Evolutionary conservation across 83 land plant genomes (phyloP).

Genomic region (Diphasiastrum complanatum): DNA sequence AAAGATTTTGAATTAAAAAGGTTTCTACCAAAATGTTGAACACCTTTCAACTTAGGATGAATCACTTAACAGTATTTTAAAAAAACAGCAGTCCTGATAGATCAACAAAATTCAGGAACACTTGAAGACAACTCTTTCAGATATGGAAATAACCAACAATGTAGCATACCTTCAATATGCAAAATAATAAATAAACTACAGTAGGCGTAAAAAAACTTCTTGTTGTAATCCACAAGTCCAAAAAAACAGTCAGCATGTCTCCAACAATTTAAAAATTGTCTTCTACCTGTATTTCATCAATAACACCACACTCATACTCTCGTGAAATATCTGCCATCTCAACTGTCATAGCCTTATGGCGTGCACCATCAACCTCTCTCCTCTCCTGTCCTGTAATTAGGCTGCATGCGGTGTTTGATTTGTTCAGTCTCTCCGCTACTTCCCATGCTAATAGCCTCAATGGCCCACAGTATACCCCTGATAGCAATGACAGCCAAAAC

Average conservation of each 20-base stretch:
- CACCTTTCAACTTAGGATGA: too few relatives aligned
- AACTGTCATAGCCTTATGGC: slow-evolving; percentile 72
- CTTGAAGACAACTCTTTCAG: too few relatives aligned
- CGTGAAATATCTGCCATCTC: slow-evolving; percentile 81
- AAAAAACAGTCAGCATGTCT: too few relatives aligned
- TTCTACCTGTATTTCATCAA: slow-evolving; percentile 79
- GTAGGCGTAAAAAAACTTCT: too few relatives aligned
- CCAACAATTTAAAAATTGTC: neutral
- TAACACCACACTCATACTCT: slow-evolving; percentile 61
- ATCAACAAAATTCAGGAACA: too few relatives aligned
- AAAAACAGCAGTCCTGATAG: too few relatives aligned
- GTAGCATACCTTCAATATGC: neutral
- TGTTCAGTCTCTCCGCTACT: slow-evolving; percentile 66
- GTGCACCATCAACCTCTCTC: slow-evolving; percentile 62
- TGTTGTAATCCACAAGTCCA: too few relatives aligned
- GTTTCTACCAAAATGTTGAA: too few relatives aligned
- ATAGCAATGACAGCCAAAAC: neutral
- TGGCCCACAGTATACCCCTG: slow-evolving; percentile 85
- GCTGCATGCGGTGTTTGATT: slow-evolving; percentile 56
- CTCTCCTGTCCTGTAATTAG: slow-evolving; percentile 88
- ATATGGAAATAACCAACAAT: neutral
- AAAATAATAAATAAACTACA: too few relatives aligned
- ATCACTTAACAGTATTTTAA: too few relatives aligned
- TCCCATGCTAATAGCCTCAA: slow-evolving; percentile 87
- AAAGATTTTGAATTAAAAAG: too few relatives aligned